phyloP scores from a whole-genome alignment of 768 basidiomycete species.

The Lentinula edodes region DNA sequence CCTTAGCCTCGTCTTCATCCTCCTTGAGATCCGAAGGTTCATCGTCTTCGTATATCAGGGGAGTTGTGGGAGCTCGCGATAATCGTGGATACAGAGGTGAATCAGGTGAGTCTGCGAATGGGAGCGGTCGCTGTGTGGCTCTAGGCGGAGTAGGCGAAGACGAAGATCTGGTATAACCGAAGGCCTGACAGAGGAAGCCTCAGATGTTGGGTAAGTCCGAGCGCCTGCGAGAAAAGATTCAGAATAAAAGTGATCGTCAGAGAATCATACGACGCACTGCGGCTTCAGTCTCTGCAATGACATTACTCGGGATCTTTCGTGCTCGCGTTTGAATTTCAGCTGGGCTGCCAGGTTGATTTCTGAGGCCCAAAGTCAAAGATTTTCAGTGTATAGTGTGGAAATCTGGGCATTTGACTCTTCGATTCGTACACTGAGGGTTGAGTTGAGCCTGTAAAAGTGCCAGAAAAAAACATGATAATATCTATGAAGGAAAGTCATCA shows the following conservation, averaged over 20 bases:
- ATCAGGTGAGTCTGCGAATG: constrained; percentile 29
- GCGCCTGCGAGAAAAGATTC: constrained; percentile 32
- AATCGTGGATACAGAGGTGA: constrained; percentile 47
- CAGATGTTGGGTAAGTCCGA: constrained; percentile 60
- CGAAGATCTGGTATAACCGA: constrained; percentile 40
- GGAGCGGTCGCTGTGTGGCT: constrained; percentile 39
- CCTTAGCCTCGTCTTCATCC: constrained; percentile 24
- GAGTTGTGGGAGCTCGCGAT: constrained; percentile 60
- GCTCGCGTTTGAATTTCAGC: constrained; percentile 77
- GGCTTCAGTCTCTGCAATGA: constrained; percentile 68
- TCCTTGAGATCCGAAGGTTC: constrained; percentile 43
- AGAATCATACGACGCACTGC: constrained; percentile 42
- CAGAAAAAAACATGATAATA: too few species aligned
- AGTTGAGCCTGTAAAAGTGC: constrained; percentile 73
- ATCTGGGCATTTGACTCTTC: constrained; percentile 83
- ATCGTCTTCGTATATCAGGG: constrained; percentile 65
- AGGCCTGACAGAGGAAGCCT: constrained; percentile 57
- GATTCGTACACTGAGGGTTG: constrained; percentile 76
- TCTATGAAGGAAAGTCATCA: too few species aligned
- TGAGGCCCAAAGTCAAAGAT: constrained; percentile 73
- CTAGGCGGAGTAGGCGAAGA: constrained; percentile 44
- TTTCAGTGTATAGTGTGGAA: constrained; percentile 77
- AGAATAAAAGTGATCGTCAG: constrained; percentile 9
- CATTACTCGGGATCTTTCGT: constrained; percentile 67
- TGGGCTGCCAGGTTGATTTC: constrained; percentile 72